A percentile compares a stretch with the other conserved stretches of the same genome.
These are phyloP conservation scores for Perkinsus olseni DNA, from an alignment of 169 alveolate genomes.

Conservation along the genomic window DNA sequence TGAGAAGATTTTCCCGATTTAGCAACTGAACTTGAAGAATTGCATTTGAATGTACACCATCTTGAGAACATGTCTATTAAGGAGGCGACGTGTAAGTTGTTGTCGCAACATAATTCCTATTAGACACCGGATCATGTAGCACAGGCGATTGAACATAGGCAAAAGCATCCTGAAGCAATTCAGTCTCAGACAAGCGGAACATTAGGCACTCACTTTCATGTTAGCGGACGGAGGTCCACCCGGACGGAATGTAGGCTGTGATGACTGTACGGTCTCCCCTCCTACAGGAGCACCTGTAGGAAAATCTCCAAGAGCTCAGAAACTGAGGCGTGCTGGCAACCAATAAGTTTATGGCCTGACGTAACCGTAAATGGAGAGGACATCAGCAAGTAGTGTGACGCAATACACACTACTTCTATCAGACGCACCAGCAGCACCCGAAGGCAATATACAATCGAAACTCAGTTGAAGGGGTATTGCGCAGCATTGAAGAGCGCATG, in stretches of 20 bases:
- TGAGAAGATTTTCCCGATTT: background rate
- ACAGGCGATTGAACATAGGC: background rate
- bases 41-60: background rate
- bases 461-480: no score
- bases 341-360: no score
- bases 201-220: background rate
- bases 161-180: background rate
- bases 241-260: background rate
- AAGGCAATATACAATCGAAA: no score
- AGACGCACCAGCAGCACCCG: no score
- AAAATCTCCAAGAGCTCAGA: no score
- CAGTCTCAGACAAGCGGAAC: background rate
- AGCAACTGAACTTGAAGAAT: background rate
- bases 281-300: no score
- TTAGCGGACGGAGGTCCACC: background rate
- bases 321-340: no score
- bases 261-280: background rate
- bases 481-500: no score
- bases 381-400: no score
- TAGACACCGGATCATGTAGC: background rate
- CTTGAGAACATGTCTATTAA: background rate
- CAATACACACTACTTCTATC: no score
- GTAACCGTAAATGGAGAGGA: no score
- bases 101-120: background rate
- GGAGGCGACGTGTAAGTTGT: background rate